phyloP scores from a whole-genome alignment of 140 eudicot genomes.

The Cichorium intybus region DNA sequence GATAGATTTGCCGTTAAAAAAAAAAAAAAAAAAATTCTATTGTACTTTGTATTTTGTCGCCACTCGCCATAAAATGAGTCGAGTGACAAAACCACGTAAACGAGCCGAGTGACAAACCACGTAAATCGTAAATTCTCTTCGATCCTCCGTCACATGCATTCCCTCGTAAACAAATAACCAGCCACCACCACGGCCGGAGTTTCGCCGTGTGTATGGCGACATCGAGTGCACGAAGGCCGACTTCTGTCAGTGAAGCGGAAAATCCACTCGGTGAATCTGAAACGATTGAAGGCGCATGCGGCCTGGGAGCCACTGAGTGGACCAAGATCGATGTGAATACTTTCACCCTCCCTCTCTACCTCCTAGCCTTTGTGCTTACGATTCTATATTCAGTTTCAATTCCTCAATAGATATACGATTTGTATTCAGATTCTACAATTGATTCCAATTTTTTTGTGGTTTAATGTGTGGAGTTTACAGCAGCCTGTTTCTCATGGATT shows the following conservation, averaged over 20 bases:
- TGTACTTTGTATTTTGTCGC: too few relatives aligned
- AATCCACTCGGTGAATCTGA: conserved; percentile 58
- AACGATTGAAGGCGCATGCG: conserved; percentile 49
- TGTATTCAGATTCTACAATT: not conserved
- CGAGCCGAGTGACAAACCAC: not conserved
- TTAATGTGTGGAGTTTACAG: conserved; percentile 33
- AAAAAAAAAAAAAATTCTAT: too few relatives aligned
- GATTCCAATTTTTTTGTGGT: conserved; percentile 5
- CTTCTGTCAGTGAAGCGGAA: conserved; percentile 40
- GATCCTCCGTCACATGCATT: conserved; percentile 17
- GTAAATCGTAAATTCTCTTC: conserved; percentile 15
- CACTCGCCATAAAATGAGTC: too few relatives aligned
- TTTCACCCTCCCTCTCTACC: not conserved
- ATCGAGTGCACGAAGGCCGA: conserved; percentile 42
- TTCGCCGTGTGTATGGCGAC: conserved; percentile 36
- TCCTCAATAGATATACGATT: not conserved
- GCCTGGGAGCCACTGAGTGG: conserved; percentile 72
- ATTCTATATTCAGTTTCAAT: not conserved
- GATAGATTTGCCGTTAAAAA: too few relatives aligned
- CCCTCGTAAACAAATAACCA: conserved; percentile 7
- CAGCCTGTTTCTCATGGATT: conserved; percentile 52
- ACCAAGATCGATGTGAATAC: conserved; percentile 57
- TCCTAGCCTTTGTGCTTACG: conserved; percentile 23
- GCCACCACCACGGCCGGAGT: conserved; percentile 12
- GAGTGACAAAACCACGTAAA: too few relatives aligned